These are phyloP conservation scores for Gastrolobium bilobum DNA, from an alignment of 306 rosid species.

Conservation along the genomic window DNA sequence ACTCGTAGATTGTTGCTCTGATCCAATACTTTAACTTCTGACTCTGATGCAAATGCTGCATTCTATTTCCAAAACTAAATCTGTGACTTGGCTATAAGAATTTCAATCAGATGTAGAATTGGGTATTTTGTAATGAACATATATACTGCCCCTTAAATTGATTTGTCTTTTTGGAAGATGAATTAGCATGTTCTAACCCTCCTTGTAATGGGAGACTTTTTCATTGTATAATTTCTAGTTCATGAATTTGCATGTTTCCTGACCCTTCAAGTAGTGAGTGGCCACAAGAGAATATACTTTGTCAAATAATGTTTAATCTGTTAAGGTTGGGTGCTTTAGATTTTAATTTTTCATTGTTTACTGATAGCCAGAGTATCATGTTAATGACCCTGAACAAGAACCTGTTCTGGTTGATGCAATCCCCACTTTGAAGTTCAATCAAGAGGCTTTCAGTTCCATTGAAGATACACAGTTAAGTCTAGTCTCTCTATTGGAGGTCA, in stretches of 20 bases:
- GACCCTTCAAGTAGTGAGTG: constrained; percentile 25
- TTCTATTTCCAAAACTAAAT: constrained; percentile 35
- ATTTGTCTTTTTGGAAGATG: constrained; percentile 18
- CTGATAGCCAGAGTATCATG: constrained; percentile 86
- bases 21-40: constrained; percentile 21
- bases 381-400: constrained; percentile 73
- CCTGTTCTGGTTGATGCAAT: constrained; percentile 87
- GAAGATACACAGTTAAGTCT: constrained; percentile 90
- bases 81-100: neutral
- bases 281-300: neutral
- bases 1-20: constrained; percentile 11
- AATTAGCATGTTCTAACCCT: constrained; percentile 13
- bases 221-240: constrained; percentile 17
- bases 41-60: constrained; percentile 52
- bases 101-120: constrained; percentile 34
- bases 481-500: constrained; percentile 25
- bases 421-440: constrained; percentile 89
- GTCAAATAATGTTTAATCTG: constrained; percentile 26
- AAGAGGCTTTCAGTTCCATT: constrained; percentile 79
- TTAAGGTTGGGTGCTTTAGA: constrained; percentile 41
- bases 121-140: neutral
- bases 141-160: constrained; percentile 32
- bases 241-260: constrained; percentile 14
- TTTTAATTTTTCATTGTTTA: constrained; percentile 67
- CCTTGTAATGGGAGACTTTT: neutral